Evolutionary conservation across 2,329 filamentous ascomycete genomes (phyloP).

Genomic region (Alternaria brassicicola): DNA sequence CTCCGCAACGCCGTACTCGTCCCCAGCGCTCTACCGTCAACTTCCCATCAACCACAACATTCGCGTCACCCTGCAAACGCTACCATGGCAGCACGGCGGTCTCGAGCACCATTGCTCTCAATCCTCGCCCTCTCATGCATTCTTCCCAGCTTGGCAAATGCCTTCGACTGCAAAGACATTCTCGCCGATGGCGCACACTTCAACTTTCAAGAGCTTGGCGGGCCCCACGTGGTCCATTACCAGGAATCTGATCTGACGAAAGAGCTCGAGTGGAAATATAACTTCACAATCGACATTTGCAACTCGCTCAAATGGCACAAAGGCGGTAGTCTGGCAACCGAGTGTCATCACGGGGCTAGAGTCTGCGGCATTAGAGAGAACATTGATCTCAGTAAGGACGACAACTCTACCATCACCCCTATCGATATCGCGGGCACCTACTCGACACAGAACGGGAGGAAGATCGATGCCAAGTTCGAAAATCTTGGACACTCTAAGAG

Average conservation of each 20-base stretch:
- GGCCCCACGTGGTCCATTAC: slow-evolving; percentile 71
- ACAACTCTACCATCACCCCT: slow-evolving; percentile 60
- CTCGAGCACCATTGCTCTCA: slow-evolving; percentile 30
- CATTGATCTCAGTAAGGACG: slow-evolving; percentile 57
- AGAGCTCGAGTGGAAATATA: slow-evolving; percentile 69
- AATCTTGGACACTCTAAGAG: slow-evolving; percentile 69
- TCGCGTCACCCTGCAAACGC: slow-evolving; percentile 21
- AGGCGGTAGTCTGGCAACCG: slow-evolving; percentile 55
- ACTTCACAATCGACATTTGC: slow-evolving; percentile 83
- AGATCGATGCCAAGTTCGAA: slow-evolving; percentile 69
- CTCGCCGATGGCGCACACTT: slow-evolving; percentile 65
- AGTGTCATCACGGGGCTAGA: slow-evolving; percentile 73
- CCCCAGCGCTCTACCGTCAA: slow-evolving; percentile 4
- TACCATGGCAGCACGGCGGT: slow-evolving; percentile 39
- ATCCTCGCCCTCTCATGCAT: slow-evolving; percentile 34
- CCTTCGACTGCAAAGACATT: slow-evolving; percentile 68
- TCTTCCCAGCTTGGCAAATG: slow-evolving; percentile 33
- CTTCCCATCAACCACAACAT: slow-evolving; percentile 10
- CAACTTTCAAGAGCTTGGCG: slow-evolving; percentile 67
- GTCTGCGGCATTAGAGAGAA: slow-evolving; percentile 76
- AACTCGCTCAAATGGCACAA: slow-evolving; percentile 67
- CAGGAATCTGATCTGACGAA: slow-evolving; percentile 52
- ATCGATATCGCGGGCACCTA: slow-evolving; percentile 79
- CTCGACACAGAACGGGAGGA: slow-evolving; percentile 58
- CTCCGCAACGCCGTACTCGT: slow-evolving; percentile 11